Evolutionary conservation across 2,329 filamentous ascomycete species (phyloP).

Genomic region (Trichoderma sp.): DNA sequence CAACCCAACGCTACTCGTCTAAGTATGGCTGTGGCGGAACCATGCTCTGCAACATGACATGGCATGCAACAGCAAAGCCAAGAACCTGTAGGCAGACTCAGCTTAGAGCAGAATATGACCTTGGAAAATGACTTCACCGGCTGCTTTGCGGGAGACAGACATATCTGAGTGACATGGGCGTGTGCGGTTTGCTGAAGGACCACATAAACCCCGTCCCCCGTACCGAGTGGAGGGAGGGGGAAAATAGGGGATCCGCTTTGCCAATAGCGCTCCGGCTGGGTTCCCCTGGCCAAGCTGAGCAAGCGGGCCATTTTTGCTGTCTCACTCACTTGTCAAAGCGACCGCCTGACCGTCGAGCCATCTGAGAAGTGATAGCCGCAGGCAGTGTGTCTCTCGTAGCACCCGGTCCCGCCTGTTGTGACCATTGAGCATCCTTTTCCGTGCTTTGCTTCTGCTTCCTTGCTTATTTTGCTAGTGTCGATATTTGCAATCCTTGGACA

Average conservation of each 20-base stretch:
- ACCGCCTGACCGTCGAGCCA: slow-evolving; percentile 21
- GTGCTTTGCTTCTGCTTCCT: neutral
- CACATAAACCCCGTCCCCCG: no score
- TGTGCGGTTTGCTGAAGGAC: neutral
- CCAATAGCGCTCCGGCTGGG: slow-evolving; percentile 25
- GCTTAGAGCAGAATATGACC: neutral
- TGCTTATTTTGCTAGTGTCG: neutral
- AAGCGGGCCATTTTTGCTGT: slow-evolving; percentile 6
- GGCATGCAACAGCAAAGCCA: neutral
- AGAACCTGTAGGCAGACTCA: neutral
- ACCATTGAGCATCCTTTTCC: neutral
- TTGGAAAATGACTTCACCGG: neutral
- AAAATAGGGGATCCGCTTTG: slow-evolving; percentile 18
- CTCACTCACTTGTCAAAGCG: slow-evolving; percentile 9
- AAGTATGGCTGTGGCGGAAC: neutral
- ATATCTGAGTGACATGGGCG: neutral
- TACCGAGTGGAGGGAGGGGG: neutral
- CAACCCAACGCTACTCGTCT: neutral
- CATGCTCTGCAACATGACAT: neutral
- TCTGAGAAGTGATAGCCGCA: slow-evolving; percentile 21
- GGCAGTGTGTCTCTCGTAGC: slow-evolving; percentile 2
- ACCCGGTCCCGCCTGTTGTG: neutral
- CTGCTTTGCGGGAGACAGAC: no score
- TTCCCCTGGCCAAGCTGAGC: slow-evolving; percentile 25
- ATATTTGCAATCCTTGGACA: neutral